phyloP scores from a whole-genome alignment of 352 stramenopile species.

The Globisporangium middletonii region DNA sequence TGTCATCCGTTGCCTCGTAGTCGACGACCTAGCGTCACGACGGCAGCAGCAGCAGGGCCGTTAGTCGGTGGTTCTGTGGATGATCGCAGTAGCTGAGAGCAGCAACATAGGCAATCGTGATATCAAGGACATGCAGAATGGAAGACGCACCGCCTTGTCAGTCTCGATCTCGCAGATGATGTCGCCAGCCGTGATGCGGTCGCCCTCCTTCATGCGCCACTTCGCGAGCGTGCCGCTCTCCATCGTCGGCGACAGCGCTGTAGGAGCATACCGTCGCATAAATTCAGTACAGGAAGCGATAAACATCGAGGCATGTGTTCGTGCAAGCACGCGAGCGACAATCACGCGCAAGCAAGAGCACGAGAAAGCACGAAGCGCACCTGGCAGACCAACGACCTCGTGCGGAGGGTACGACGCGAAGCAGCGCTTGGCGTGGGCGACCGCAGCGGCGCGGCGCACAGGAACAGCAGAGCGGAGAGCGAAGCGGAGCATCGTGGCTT shows the following conservation, averaged over 20 bases:
- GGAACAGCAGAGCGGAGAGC: constrained; percentile 43
- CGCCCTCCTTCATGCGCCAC: constrained; percentile 93
- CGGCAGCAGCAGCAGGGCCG: neutral
- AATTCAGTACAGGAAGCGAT: no score
- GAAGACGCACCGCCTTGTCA: constrained; percentile 92
- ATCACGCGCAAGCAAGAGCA: neutral
- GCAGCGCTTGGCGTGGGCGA: constrained; percentile 24
- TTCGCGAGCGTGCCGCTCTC: constrained; percentile 93
- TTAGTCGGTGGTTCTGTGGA: neutral
- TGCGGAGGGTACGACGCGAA: constrained; percentile 76
- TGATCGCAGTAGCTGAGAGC: neutral
- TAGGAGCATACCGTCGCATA: neutral
- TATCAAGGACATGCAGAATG: neutral
- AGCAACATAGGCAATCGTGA: neutral
- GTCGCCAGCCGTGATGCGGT: constrained; percentile 90
- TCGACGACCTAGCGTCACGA: constrained; percentile 79
- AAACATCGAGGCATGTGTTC: no score
- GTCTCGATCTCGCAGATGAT: constrained; percentile 98
- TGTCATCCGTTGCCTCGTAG: constrained; percentile 97
- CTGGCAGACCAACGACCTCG: constrained; percentile 73
- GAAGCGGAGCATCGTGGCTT: constrained; percentile 50
- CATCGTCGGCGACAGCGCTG: constrained; percentile 97
- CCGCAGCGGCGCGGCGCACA: constrained; percentile 28
- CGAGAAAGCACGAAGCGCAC: constrained; percentile 18
- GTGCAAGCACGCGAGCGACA: no score